Conservation (phyloP, 306 rosid species). For the Styphnolobium japonicum region DNA sequence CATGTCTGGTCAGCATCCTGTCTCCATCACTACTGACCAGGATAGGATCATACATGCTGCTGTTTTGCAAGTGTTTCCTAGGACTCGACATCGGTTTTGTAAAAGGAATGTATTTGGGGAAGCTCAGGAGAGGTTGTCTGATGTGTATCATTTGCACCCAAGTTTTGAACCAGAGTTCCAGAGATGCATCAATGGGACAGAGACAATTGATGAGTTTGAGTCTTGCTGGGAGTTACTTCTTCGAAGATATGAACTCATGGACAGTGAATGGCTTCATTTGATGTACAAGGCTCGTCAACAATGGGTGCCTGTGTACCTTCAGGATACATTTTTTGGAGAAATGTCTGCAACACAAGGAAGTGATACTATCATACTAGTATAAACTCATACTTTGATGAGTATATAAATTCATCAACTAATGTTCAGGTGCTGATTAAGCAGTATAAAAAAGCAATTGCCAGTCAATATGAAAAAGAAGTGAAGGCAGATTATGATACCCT, state of each 20-base stretch:
- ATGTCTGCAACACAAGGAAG: neutral
- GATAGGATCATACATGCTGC: neutral
- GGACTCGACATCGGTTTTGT: neutral
- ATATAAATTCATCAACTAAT: neutral
- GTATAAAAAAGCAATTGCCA: neutral
- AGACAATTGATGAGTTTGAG: conserved; percentile 4
- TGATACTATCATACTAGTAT: neutral
- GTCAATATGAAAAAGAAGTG: neutral
- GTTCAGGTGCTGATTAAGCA: neutral
- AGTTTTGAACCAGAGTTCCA: neutral
- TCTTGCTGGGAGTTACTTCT: neutral
- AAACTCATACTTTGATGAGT: neutral
- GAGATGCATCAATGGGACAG: neutral
- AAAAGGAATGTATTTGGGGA: neutral
- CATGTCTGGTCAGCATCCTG: neutral
- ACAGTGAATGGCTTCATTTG: neutral
- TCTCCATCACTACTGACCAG: neutral
- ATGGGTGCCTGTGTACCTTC: neutral
- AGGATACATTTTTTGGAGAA: neutral
- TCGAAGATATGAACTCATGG: neutral
- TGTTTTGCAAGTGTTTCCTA: neutral
- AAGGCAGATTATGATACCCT: neutral
- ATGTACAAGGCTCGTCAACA: neutral
- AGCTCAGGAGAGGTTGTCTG: neutral
- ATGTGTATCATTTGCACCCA: neutral